Conservation (phyloP, 257 asterid species). For the Fraxinus americana region DNA sequence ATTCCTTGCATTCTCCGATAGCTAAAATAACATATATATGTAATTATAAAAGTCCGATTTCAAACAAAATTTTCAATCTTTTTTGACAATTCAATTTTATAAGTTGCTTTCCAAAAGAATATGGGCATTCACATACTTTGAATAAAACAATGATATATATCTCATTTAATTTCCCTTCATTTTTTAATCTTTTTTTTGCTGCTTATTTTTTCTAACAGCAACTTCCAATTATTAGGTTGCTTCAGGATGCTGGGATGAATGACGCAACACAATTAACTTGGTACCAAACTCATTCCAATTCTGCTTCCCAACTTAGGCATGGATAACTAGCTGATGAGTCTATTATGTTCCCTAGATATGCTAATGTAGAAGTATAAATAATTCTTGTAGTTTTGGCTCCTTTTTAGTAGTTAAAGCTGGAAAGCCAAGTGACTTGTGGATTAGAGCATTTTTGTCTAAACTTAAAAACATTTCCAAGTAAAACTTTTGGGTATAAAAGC, state of each 20-base stretch:
- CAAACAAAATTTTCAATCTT: too few relatives aligned
- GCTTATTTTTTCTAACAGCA: constrained; percentile 10
- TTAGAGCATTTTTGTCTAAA: too few relatives aligned
- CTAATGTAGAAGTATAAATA: too few relatives aligned
- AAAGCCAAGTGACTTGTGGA: too few relatives aligned
- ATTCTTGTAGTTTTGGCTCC: too few relatives aligned
- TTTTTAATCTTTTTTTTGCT: not conserved
- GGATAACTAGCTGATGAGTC: not conserved
- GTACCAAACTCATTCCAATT: constrained; percentile 35
- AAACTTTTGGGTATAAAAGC: too few relatives aligned
- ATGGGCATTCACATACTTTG: not conserved
- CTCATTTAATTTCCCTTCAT: not conserved
- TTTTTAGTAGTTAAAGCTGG: too few relatives aligned
- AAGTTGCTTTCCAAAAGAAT: not conserved
- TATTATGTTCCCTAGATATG: not conserved
- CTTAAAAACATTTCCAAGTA: too few relatives aligned
- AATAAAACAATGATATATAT: not conserved
- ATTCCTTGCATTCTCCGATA: not conserved
- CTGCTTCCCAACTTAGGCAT: not conserved
- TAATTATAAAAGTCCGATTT: not conserved
- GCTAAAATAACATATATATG: not conserved
- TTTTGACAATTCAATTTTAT: not conserved
- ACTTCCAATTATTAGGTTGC: constrained; percentile 56
- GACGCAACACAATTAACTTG: constrained; percentile 86
- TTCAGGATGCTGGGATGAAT: constrained; percentile 89